Conservation (phyloP, 441 rosid species). For the Euphorbia schlechtendalii region DNA sequence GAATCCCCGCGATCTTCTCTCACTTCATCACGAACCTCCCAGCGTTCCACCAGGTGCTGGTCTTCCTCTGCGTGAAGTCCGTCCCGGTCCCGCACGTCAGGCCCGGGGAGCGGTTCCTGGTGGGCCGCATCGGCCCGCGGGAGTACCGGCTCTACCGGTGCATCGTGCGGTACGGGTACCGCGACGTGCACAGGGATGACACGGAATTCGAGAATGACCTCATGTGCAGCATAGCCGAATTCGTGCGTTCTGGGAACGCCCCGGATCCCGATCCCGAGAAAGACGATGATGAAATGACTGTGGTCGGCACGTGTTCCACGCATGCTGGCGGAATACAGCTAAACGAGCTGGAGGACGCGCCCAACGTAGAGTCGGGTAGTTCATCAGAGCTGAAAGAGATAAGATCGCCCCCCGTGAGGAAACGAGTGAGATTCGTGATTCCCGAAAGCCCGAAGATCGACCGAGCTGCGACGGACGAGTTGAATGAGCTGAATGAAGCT, state of each 20-base stretch:
- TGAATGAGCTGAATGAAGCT: slow-evolving; percentile 72
- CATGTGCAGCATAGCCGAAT: slow-evolving; percentile 81
- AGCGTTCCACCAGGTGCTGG: slow-evolving; percentile 86
- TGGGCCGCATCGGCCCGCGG: slow-evolving; percentile 73
- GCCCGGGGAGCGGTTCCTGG: slow-evolving; percentile 75
- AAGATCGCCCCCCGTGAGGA: slow-evolving; percentile 45
- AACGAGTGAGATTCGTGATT: slow-evolving; percentile 70
- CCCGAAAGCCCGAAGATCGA: slow-evolving; percentile 76
- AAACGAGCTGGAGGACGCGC: slow-evolving; percentile 38
- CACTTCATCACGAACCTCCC: slow-evolving; percentile 96
- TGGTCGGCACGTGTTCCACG: slow-evolving; percentile 68
- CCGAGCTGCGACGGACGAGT: slow-evolving; percentile 48
- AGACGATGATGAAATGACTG: slow-evolving; percentile 68
- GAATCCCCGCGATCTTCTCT: slow-evolving; percentile 91
- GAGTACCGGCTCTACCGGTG: slow-evolving; percentile 73
- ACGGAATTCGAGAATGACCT: slow-evolving; percentile 86
- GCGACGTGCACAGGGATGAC: slow-evolving; percentile 81
- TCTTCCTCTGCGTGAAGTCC: slow-evolving; percentile 85
- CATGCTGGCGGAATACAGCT: slow-evolving; percentile 55
- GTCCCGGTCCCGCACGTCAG: slow-evolving; percentile 88
- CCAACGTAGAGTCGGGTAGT: slow-evolving; percentile 34
- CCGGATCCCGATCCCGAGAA: slow-evolving; percentile 19
- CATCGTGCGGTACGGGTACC: slow-evolving; percentile 84
- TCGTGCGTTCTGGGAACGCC: slow-evolving; percentile 49
- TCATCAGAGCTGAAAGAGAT: slow-evolving; percentile 60